Base-by-base conservation (phyloP, 768 basidiomycete species). In the Hypholoma fasciculare region DNA sequence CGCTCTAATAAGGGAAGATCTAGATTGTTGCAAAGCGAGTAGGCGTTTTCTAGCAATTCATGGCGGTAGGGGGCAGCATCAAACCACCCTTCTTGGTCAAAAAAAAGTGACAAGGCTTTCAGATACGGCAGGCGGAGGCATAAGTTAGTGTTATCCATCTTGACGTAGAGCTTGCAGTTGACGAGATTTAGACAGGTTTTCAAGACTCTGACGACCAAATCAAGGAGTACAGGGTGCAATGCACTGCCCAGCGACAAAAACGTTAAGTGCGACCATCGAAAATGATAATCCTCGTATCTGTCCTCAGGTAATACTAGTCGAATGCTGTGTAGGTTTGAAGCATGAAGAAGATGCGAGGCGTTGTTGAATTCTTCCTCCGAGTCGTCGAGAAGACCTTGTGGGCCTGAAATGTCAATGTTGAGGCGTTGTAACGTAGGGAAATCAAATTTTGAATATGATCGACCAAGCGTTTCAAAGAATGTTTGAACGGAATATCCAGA, bases 401-500 rank as follows among this genome's bases (percentile, higher is more conserved):
- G 23, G 23, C 23, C 23, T 4, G 23, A 23, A 23, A 23, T 23
- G 4, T 23, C 23, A 23, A 23, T 1, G 23, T 4, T 23, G 23
- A 23, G 23, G 23, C 23, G 23, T 4, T 23, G 23, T 23, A 23
- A 23, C 23, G 4, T 1, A 23, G 23, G 23, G 23, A 23, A 23
- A 23, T 23, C 23, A 4, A 23, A 23, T 23, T 4, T 1, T 4
- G 17, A 26, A 6, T 42, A 92, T 44, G 67, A 79, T 17, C 4
- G 23, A 4, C 23, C 23, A 23, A 23, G 23, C 23, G 4, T 23
- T 4, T 2, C 23, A 23, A 1, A 23, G 4, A 23, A 23, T 4
- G 1, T 23, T 23, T 23, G 23, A 4, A 23, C 4, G 4, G 23
- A 23, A 23, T 4, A 88, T 92, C 60, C 81, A 92, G 91, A 90